These are phyloP conservation scores for Phialophora expanda DNA, from an alignment of 2,329 filamentous ascomycete species.

Conservation along the genomic window DNA sequence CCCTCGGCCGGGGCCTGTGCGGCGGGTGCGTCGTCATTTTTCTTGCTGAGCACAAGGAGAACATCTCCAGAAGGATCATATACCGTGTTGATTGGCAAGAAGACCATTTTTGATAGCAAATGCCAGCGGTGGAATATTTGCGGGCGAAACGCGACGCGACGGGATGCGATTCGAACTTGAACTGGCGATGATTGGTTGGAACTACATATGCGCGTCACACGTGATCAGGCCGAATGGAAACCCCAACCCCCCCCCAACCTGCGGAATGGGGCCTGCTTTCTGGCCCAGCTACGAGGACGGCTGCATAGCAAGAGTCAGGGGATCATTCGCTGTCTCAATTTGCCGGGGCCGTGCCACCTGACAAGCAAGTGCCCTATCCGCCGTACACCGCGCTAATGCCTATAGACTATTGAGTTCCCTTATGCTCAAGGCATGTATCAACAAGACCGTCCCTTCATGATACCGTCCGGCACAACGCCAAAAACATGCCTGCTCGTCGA, in stretches of 20 bases:
- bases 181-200: neutral
- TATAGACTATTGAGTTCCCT: neutral
- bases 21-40: neutral
- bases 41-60: neutral
- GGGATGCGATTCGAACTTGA: neutral
- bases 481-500: neutral
- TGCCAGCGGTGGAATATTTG: neutral
- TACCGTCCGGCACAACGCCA: neutral
- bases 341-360: too few species aligned
- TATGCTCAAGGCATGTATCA: slow-evolving; percentile 21
- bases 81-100: neutral
- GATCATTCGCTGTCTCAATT: neutral
- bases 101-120: neutral
- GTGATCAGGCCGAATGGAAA: neutral
- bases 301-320: neutral
- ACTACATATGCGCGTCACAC: neutral
- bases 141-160: neutral
- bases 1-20: neutral
- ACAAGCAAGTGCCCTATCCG: neutral
- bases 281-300: too few species aligned
- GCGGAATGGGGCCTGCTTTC: too few species aligned
- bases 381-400: slow-evolving; percentile 26
- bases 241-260: too few species aligned
- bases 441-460: slow-evolving; percentile 12
- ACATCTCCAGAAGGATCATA: neutral